phyloP scores from a whole-genome alignment of 257 asterid species.

The Rubia yunnanensis region DNA sequence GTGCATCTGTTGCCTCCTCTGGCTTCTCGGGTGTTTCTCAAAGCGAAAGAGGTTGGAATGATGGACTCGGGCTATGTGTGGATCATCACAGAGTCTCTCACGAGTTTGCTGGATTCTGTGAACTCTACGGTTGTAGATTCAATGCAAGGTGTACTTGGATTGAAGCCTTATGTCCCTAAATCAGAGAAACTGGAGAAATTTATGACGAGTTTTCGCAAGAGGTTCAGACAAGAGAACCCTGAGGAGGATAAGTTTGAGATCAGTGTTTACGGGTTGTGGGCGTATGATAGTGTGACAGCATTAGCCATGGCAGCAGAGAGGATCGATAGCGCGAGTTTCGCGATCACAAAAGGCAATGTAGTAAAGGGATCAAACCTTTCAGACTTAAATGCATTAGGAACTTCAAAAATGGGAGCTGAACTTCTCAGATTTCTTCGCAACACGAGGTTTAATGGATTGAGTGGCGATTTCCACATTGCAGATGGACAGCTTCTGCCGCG shows the following conservation, averaged over 20 bases:
- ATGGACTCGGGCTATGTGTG: conserved; percentile 38
- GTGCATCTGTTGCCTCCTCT: conserved; percentile 29
- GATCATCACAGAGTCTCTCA: conserved; percentile 36
- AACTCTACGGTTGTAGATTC: conserved; percentile 30
- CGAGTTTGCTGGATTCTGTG: conserved; percentile 28
- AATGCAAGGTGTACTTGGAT: conserved; percentile 49
- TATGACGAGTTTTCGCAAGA: conserved; percentile 29
- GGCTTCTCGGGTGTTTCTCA: conserved; percentile 31
- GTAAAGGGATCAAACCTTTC: conserved; percentile 9
- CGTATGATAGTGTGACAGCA: conserved; percentile 30
- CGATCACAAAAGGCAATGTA: conserved; percentile 4
- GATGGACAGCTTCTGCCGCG: conserved; percentile 31
- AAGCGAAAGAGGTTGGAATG: conserved; percentile 36
- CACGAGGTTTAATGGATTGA: conserved; percentile 24
- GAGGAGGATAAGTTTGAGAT: conserved; percentile 20
- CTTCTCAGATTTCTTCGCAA: conserved; percentile 23
- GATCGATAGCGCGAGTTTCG: conserved; percentile 12
- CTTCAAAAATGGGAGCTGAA: conserved; percentile 28
- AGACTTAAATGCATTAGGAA: conserved; percentile 31
- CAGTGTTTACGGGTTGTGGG: conserved; percentile 44
- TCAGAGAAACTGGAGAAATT: conserved; percentile 16
- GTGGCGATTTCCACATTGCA: conserved; percentile 32
- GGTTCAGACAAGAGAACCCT: conserved; percentile 36
- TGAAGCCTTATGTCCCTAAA: conserved; percentile 32
- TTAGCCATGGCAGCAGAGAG: conserved; percentile 30